Evolutionary conservation across 2,329 filamentous ascomycete species (phyloP), one percentile per base, ranked within the genome.

Genomic region (Aspergillus brunneoviolaceus): DNA sequence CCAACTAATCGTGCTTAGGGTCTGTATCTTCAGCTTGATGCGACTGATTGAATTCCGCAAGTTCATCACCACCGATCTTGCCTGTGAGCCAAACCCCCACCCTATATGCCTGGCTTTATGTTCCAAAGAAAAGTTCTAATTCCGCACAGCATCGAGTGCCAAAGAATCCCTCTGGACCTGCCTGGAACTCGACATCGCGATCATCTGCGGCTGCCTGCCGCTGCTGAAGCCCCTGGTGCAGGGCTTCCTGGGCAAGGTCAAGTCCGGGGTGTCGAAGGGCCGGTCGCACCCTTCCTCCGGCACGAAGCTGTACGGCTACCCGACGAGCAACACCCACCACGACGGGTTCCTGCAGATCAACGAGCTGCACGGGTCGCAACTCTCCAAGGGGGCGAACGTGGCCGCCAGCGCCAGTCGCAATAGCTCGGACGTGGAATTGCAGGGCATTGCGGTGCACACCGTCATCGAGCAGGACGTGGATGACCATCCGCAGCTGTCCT

Each of bases 81-180:
- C 61, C 12, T 60, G 60, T 61, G 21, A 27, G 60, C 21, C 2
- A 23, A 23, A 9, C n/a, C n/a, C 16, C 7, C 3, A 33, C 31
- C 7, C 7, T 33, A 7, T 12, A 33, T 33, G 7, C 11, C 31
- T 12, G 11, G 9, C 31, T 33, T 33, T 11, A 23, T 23, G 4
- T 23, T 23, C 23, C 4, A 23, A 1, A 23, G 23, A 9, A 29
- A 9, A 2, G 9, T 2, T 29, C 7, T 29, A 29, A 29, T 9
- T 10, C 12, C 33, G 2, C 19, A 21, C 55, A 54, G 65, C 60
- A 7, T 64, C 68, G 2, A 73, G 65, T 10, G 69, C 65, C 2
- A 70, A 57, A 35, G 61, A 61, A 53, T 69, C 57, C 33, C 63
- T 63, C 39, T 68, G 63, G 51, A 70, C 61, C 14, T 66, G 69